Conservation (phyloP, 306 rosid species). For the Biancaea sappan region DNA sequence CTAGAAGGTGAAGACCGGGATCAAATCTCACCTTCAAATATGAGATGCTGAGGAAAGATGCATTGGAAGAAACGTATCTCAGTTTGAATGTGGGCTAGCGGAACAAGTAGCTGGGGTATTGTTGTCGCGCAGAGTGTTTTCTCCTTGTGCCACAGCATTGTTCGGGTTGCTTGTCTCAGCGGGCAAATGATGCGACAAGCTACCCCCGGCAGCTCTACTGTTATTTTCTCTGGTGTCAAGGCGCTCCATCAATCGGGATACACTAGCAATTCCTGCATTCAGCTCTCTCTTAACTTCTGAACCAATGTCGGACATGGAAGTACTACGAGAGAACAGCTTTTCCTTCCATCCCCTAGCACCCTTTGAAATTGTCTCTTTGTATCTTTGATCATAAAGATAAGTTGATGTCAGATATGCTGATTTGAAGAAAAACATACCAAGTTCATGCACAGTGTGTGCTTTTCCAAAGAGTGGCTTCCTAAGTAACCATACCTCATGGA, state of each 20-base stretch:
- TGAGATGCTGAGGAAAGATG: slow-evolving; percentile 68
- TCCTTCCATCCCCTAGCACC: slow-evolving; percentile 88
- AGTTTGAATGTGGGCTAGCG: slow-evolving; percentile 50
- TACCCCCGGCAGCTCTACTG: slow-evolving; percentile 33
- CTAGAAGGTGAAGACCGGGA: slow-evolving; percentile 13
- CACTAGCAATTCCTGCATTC: slow-evolving; percentile 61
- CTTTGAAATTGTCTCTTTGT: slow-evolving; percentile 87
- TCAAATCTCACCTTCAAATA: slow-evolving; percentile 61
- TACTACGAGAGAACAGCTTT: slow-evolving; percentile 66
- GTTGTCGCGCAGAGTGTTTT: slow-evolving; percentile 38
- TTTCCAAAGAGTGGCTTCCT: background rate
- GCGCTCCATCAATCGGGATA: slow-evolving; percentile 62
- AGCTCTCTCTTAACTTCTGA: slow-evolving; percentile 66
- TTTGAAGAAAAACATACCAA: background rate
- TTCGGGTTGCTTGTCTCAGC: slow-evolving; percentile 44
- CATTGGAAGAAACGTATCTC: slow-evolving; percentile 45
- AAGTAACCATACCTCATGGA: slow-evolving; percentile 63
- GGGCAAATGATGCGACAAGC: slow-evolving; percentile 39
- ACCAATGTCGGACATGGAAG: slow-evolving; percentile 64
- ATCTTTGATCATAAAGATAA: slow-evolving; percentile 49
- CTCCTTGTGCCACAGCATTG: slow-evolving; percentile 43
- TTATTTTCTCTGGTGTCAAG: slow-evolving; percentile 54
- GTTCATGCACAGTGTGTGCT: background rate
- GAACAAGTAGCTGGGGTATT: slow-evolving; percentile 49
- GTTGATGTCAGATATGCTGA: slow-evolving; percentile 26